Conservation (phyloP, 2,329 filamentous ascomycete genomes). For the Claviceps purpurea region DNA sequence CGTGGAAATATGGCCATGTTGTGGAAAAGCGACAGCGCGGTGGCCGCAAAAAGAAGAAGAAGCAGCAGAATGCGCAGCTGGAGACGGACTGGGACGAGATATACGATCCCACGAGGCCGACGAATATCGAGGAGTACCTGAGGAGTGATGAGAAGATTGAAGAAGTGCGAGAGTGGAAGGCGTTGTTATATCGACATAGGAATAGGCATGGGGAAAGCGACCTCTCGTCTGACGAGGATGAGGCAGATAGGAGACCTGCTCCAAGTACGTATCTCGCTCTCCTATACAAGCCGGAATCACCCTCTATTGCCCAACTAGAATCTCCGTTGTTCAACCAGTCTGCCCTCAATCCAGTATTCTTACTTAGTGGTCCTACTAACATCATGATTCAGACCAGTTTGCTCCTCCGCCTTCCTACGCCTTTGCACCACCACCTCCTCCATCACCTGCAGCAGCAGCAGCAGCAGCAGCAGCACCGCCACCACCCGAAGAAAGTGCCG, state of each 20-base stretch:
- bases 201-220: slow-evolving; percentile 29
- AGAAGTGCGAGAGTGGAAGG: slow-evolving; percentile 77
- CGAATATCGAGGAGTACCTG: slow-evolving; percentile 73
- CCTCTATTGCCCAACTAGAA: no score
- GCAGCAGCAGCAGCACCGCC: slow-evolving; percentile 28
- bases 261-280: slow-evolving; percentile 20
- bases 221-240: slow-evolving; percentile 28
- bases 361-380: neutral
- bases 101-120: slow-evolving; percentile 74
- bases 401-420: slow-evolving; percentile 44
- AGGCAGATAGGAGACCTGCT: slow-evolving; percentile 15
- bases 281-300: no score
- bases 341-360: no score
- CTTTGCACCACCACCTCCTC: slow-evolving; percentile 34
- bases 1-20: slow-evolving; percentile 51
- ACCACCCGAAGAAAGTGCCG: slow-evolving; percentile 48
- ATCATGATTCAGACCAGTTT: slow-evolving; percentile 35
- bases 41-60: slow-evolving; percentile 65
- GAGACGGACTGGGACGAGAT: slow-evolving; percentile 83
- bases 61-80: slow-evolving; percentile 40
- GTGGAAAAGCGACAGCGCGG: slow-evolving; percentile 59
- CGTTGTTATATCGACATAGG: slow-evolving; percentile 60
- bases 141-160: slow-evolving; percentile 70
- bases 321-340: neutral
- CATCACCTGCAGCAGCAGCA: slow-evolving; percentile 19